Evolutionary conservation across 2,329 filamentous ascomycete genomes (phyloP).

Genomic region (Diplodia mutila): DNA sequence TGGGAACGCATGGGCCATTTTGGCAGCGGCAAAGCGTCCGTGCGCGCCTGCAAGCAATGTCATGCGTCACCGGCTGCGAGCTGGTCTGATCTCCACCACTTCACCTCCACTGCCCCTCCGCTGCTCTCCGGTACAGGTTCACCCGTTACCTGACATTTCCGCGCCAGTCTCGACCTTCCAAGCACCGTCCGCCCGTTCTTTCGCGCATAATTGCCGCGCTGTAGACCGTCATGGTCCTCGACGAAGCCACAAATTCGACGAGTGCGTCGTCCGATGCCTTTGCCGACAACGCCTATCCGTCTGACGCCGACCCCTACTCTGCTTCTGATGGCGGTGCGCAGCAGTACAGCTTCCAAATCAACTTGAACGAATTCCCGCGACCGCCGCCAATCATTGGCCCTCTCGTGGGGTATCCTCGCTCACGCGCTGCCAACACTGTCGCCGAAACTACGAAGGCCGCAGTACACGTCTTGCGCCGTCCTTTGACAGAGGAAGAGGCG

Average conservation of each 20-base stretch:
- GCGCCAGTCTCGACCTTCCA: neutral
- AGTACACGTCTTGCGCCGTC: slow-evolving; percentile 40
- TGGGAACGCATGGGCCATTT: neutral
- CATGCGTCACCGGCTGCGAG: slow-evolving; percentile 9
- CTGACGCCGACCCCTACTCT: slow-evolving; percentile 45
- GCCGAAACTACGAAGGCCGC: slow-evolving; percentile 35
- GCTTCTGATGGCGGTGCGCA: slow-evolving; percentile 10
- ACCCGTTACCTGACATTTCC: neutral
- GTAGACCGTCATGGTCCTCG: slow-evolving; percentile 45
- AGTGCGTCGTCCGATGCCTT: slow-evolving; percentile 35
- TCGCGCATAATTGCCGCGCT: neutral
- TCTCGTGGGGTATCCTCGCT: slow-evolving; percentile 36
- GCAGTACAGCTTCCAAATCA: slow-evolving; percentile 33
- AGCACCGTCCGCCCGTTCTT: neutral
- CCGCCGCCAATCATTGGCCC: slow-evolving; percentile 41
- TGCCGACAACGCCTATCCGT: slow-evolving; percentile 36
- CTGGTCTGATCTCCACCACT: neutral
- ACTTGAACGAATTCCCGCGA: slow-evolving; percentile 43
- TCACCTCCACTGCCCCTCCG: neutral
- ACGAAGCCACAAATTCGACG: slow-evolving; percentile 40
- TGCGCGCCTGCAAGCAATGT: neutral
- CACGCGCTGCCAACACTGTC: slow-evolving; percentile 38
- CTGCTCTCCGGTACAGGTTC: too few relatives aligned
- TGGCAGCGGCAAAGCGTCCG: neutral
- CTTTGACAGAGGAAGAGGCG: slow-evolving; percentile 46